Percentiles rank a stretch among this genome's conserved stretches.
These are phyloP conservation scores for Kentomonas sorsogonicus DNA, from an alignment of 208 protist species.

Conservation along the genomic window DNA sequence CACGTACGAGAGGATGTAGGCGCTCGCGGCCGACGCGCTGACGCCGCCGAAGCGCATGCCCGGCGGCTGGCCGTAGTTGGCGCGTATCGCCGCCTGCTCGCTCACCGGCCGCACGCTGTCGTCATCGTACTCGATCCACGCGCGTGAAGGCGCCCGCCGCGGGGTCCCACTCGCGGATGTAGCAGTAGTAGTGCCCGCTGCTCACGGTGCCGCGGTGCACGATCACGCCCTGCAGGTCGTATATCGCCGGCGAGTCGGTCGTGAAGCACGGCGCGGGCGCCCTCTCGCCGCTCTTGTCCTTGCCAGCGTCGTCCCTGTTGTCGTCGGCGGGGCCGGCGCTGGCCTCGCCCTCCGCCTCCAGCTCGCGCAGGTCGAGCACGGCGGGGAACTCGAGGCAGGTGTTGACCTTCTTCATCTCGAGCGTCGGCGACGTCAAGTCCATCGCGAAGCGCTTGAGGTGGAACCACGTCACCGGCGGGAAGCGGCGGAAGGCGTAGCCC, in stretches of 20 bases:
- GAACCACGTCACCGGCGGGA: conserved; percentile 85
- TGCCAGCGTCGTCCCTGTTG: neutral
- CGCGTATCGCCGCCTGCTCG: conserved; percentile 51
- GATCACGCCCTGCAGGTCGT: conserved; percentile 84
- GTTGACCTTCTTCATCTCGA: conserved; percentile 85
- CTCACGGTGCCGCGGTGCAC: conserved; percentile 84
- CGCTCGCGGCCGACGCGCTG: conserved; percentile 31
- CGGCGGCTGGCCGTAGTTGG: conserved; percentile 53
- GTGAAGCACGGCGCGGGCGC: conserved; percentile 27
- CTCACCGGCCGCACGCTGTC: conserved; percentile 54
- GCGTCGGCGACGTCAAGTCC: conserved; percentile 65
- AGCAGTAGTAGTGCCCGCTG: conserved; percentile 90
- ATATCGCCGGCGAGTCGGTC: conserved; percentile 60
- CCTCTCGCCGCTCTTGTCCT: conserved; percentile 11
- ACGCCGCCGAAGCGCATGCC: conserved; percentile 11
- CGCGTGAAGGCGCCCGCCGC: conserved; percentile 38
- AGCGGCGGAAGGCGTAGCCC: conserved; percentile 65
- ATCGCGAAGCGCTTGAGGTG: conserved; percentile 92
- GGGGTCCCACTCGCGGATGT: conserved; percentile 75
- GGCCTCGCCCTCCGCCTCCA: conserved; percentile 28
- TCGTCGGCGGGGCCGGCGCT: conserved; percentile 4
- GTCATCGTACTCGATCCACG: conserved; percentile 88
- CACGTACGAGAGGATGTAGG: conserved; percentile 84
- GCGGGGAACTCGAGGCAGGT: conserved; percentile 69
- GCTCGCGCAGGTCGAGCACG: conserved; percentile 46